A percentile compares a stretch with the other conserved stretches of the same genome.
Evolutionary conservation across 345 rosid species (phyloP).

Genomic region (Geranium brycei): DNA sequence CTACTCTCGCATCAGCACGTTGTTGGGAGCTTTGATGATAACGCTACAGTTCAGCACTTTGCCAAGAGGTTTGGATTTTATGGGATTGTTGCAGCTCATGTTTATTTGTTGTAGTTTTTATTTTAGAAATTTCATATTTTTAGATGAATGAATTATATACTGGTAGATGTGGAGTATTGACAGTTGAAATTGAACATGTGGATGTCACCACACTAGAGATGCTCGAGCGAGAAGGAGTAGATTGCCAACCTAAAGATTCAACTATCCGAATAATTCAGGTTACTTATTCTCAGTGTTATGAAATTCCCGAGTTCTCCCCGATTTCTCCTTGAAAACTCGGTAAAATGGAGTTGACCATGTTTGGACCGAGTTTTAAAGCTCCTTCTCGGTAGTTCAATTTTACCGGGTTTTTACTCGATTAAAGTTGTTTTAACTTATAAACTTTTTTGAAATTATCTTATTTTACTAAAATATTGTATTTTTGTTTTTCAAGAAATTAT

Average conservation of each 20-base stretch:
- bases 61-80: conserved; percentile 58
- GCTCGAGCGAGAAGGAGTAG: conserved; percentile 84
- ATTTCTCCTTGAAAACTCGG: too few relatives aligned
- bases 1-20: too few relatives aligned
- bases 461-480: too few relatives aligned
- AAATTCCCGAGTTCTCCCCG: too few relatives aligned
- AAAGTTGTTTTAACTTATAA: too few relatives aligned
- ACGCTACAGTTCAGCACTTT: conserved; percentile 54
- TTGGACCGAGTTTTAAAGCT: too few relatives aligned
- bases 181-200: conserved; percentile 90
- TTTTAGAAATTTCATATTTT: not conserved
- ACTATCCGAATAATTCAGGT: conserved; percentile 93
- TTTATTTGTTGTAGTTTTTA: not conserved
- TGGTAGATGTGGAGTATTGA: conserved; percentile 80
- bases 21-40: too few relatives aligned
- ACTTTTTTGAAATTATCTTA: too few relatives aligned
- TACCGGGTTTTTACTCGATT: too few relatives aligned
- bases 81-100: not conserved
- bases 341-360: too few relatives aligned
- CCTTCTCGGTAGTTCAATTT: too few relatives aligned
- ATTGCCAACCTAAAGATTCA: conserved; percentile 92
- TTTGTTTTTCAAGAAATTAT: too few relatives aligned
- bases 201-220: conserved; percentile 75
- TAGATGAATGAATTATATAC: conserved; percentile 6
- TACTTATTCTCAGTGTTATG: not conserved